Percentiles rank a stretch among this genome's conserved stretches.
Evolutionary conservation across 2,329 filamentous ascomycete genomes (phyloP).

Genomic region (Fusarium stilboides): DNA sequence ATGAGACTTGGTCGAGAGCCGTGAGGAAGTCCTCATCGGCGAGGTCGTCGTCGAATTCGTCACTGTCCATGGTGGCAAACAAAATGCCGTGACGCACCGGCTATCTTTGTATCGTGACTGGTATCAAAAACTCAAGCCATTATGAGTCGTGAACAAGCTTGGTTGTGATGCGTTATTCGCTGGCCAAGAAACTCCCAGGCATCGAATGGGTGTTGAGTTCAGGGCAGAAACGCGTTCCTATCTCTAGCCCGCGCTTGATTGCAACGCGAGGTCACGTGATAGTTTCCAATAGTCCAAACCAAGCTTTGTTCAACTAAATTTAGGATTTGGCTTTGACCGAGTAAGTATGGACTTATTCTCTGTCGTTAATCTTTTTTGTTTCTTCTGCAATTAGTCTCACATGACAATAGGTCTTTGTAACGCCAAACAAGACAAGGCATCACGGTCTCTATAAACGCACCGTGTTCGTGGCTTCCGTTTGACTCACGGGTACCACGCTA

Average conservation of each 20-base stretch:
- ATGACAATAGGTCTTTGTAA: not conserved
- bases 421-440: not conserved
- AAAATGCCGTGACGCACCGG: slow-evolving; percentile 6
- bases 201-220: not conserved
- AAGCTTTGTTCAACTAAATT: too few relatives aligned
- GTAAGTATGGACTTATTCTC: too few relatives aligned
- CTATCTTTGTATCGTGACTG: slow-evolving; percentile 2
- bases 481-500: slow-evolving; percentile 24
- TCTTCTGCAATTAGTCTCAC: not conserved
- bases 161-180: slow-evolving; percentile 1
- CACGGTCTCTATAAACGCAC: slow-evolving; percentile 2
- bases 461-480: slow-evolving; percentile 10
- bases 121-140: slow-evolving; percentile 23
- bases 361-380: too few relatives aligned
- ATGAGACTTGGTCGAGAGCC: slow-evolving; percentile 68
- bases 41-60: slow-evolving; percentile 76
- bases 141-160: not conserved
- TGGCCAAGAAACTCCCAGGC: not conserved
- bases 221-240: slow-evolving; percentile 29
- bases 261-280: slow-evolving; percentile 51
- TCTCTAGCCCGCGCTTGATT: slow-evolving; percentile 10
- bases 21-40: slow-evolving; percentile 77
- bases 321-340: too few relatives aligned
- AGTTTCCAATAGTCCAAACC: too few relatives aligned
- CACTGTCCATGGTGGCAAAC: slow-evolving; percentile 63